These are phyloP conservation scores for Apiotrichum montevideense DNA, from an alignment of 1,284 basidiomycete species.

Conservation along the genomic window DNA sequence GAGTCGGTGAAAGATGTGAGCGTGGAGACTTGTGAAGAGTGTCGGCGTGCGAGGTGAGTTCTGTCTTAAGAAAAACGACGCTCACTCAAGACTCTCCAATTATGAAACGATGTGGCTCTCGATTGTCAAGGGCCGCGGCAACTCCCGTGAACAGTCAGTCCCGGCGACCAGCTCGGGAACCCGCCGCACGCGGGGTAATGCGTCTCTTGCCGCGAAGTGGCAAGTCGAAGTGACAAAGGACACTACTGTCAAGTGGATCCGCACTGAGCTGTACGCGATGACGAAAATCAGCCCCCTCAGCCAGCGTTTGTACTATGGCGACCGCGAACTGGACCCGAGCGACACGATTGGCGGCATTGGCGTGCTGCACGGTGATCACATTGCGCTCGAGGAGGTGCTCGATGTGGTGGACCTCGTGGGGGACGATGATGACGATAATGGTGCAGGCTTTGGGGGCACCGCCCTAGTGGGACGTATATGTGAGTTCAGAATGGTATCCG, in stretches of 20 bases:
- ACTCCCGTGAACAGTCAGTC: neutral
- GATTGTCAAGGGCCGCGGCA: slow-evolving; percentile 10
- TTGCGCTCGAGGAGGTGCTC: slow-evolving; percentile 17
- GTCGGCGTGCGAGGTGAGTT: slow-evolving; percentile 9
- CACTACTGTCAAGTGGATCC: slow-evolving; percentile 31
- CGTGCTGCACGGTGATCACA: slow-evolving; percentile 22
- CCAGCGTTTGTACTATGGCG: slow-evolving; percentile 24
- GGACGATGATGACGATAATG: slow-evolving; percentile 4
- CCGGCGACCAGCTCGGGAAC: neutral
- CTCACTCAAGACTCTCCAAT: slow-evolving; percentile 11
- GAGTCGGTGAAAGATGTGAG: neutral
- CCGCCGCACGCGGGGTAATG: neutral
- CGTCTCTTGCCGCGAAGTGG: slow-evolving; percentile 1
- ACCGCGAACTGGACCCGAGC: slow-evolving; percentile 17
- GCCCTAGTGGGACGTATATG: slow-evolving; percentile 26
- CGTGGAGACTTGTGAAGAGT: slow-evolving; percentile 12
- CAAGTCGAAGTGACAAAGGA: slow-evolving; percentile 18
- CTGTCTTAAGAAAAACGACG: neutral
- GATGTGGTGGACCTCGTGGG: slow-evolving; percentile 27
- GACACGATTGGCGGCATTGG: slow-evolving; percentile 30
- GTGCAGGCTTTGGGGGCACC: slow-evolving; percentile 37
- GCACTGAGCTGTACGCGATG: slow-evolving; percentile 21
- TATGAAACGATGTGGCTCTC: slow-evolving; percentile 17
- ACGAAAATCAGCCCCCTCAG: slow-evolving; percentile 25
- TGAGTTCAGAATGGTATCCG: slow-evolving; percentile 12